Base-by-base conservation (phyloP, 169 alveolate species). In the Plasmodium vinckei region DNA sequence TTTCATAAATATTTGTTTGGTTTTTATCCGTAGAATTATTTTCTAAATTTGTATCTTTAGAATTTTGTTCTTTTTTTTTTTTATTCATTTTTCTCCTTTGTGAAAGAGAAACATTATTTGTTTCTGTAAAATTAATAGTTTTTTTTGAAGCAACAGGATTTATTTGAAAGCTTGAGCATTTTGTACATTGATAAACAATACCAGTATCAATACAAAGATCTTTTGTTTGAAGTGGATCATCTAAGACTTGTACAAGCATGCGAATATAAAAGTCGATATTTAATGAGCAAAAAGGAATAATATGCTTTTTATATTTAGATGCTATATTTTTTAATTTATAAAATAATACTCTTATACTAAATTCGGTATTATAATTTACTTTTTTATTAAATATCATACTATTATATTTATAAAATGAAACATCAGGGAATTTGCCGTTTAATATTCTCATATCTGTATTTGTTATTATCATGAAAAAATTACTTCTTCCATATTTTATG, bases 371-470 rank as follows among this genome's bases (percentile, higher is more conserved):
- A 73, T 95, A 96, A 15, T 94, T 87, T 47, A 94, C 94, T 82
- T 96, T 97, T 71, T 94, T 87, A 63, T 98, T 96, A 67, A 93
- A 86, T 69, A 86, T 70, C 87, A 95, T 91, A 17, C 98, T 97
- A 54, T 98, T 98, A 73, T 98, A 98, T 88, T 97, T 97, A 89
- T 98, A 98, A 92, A 97, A 98, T 13, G 98, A 94, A 5, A 97
- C 98, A 54, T 96, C 97, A 0, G 99, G 99, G 57, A 90, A 94
- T 82, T 97, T 95, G n/a, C 99, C 98, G 88, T 99, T 97, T 49
- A 98, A 93, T 10, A 97, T 97, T n/a, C 99, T 97, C 99, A 97
- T 97, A 89, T 98, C 99, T n/a, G 99, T 98, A 56, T 97, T 95
- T 1, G 99, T 98, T 56, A 98, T 94, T 71, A 97, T 94, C 39